Evolutionary conservation across 1,284 basidiomycete genomes (phyloP), one percentile per base, ranked within the genome.

Genomic region (Papiliotrema flavescens): DNA sequence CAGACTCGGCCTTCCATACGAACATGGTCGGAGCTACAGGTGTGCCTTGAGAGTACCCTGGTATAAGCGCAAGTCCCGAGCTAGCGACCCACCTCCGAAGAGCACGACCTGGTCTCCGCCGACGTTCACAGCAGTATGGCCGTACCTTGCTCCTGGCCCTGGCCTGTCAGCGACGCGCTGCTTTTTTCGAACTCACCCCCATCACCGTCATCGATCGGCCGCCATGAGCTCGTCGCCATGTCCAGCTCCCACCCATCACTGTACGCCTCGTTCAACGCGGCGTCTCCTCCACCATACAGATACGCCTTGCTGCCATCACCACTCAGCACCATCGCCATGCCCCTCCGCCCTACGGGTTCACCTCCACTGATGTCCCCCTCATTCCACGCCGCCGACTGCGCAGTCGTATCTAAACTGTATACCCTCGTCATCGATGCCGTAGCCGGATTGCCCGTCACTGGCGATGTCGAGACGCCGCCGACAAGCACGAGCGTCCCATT

Each of bases 211-310:
- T 54, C 35, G 13, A 67, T 56, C 53, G 69, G 52, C 15, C 42
- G 59, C 71, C 73, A 76, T 3, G 24, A 19, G 62, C 20, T 76
- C 86, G 4, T 77, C 71, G 76, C 82, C 80, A 46, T 82, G 81
- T 90, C 84, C 43, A 91, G 77, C 43, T 87, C 77, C 86, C 87
- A 91, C 2, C 86, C 86, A 68, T 92, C 90, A 43, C 75, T 79
- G 53, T 82, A 83, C 14, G 80, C 82, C 1, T 67, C 78, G 61
- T 83, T 80, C 49, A 86, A 76, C 28, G 63, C 69, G 6, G 80
- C 80, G 68, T 87, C 84, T n/a, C 82, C 81, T 13, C 90, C 90
- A 20, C 90, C 90, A 36, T 90, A 87, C 13, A 92, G 82, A 51
- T 90, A 75, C 26, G 90, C 76, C 53, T 80, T 81, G 24, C 79